Base-by-base conservation (phyloP, 1,284 basidiomycete genomes). In the Sanghuangporus weigelae region DNA sequence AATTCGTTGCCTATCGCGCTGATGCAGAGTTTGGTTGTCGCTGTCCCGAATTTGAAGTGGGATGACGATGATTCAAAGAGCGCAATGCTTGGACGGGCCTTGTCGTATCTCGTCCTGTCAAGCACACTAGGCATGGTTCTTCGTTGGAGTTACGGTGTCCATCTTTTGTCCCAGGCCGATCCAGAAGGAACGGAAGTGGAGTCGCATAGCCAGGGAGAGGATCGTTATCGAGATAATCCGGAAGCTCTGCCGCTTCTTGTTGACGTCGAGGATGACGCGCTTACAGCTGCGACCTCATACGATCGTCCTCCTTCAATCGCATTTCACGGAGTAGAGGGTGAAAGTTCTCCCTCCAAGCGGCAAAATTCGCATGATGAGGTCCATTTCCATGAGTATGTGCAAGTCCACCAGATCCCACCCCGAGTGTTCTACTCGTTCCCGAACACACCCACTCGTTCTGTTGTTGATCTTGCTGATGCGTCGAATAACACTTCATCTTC, bases 1-100 rank as follows among this genome's bases (percentile, higher is more conserved):
- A 98, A 98, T 73, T 95, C 93, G 5, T 81, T 98, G 1, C 95
- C 95, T 0, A 94, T 97, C 50, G 95, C 95, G 0, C 80, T 98
- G 40, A 90, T 94, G 86, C 92, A 96, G 76, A 91, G 87, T 66
- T 85, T 98, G 23, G 93, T 94, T 7, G 77, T 90, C 60, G 90
- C 92, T 8, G 93, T 97, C 0, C 90, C 90, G 0, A 86, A 86
- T 11, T 80, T 98, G 39, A 87, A 90, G 71, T 96, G 95, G 94
- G 89, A 84, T 16, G 73, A 82, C 6, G 86, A 91, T 60, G 95
- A 98, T 72, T 90, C 84, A 68, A 82, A 87, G 69, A 83, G 95
- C 69, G 85, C 89, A 40, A 97, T 97, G 93, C 82, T 97, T 48
- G 95, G 95, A 60, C 84, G 95, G 11, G 93, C 96, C 0, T 78